Percentiles rank a stretch among this genome's conserved stretches.
Conservation (phyloP, 345 rosid genomes). For the Sisymbrium altissimum region DNA sequence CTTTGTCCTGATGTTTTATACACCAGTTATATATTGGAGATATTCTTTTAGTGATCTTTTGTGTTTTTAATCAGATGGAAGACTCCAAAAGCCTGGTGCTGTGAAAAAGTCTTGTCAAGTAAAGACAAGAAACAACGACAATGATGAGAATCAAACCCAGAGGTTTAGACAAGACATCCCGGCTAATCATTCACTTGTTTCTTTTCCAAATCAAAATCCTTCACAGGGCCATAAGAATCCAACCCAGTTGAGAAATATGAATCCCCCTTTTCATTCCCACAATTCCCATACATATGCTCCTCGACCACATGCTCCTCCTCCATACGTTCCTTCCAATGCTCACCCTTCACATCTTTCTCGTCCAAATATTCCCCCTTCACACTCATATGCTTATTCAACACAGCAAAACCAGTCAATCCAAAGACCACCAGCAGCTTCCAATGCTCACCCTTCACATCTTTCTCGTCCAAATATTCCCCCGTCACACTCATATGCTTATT, state of each 20-base stretch:
- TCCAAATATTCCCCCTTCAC: conserved; percentile 8
- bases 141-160: conserved; percentile 15
- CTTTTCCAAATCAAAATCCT: conserved; percentile 23
- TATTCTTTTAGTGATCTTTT: background rate
- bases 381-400: conserved; percentile 7
- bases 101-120: conserved; percentile 29
- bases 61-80: conserved; percentile 37
- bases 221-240: conserved; percentile 27
- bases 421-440: too few species aligned
- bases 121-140: conserved; percentile 30
- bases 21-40: background rate
- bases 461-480: conserved; percentile 15
- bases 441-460: background rate
- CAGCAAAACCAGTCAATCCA: conserved; percentile 27
- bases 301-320: conserved; percentile 2
- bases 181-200: conserved; percentile 21
- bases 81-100: conserved; percentile 36
- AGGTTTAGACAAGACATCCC: conserved; percentile 8
- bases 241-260: conserved; percentile 18
- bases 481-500: conserved; percentile 4
- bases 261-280: conserved; percentile 20
- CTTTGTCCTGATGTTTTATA: conserved; percentile 7
- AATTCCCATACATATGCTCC: conserved; percentile 22
- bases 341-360: conserved; percentile 10
- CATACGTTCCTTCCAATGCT: conserved; percentile 1